Evolutionary conservation across 164 flowering plant species (phyloP).

Genomic region (Paratinospora sagittata): DNA sequence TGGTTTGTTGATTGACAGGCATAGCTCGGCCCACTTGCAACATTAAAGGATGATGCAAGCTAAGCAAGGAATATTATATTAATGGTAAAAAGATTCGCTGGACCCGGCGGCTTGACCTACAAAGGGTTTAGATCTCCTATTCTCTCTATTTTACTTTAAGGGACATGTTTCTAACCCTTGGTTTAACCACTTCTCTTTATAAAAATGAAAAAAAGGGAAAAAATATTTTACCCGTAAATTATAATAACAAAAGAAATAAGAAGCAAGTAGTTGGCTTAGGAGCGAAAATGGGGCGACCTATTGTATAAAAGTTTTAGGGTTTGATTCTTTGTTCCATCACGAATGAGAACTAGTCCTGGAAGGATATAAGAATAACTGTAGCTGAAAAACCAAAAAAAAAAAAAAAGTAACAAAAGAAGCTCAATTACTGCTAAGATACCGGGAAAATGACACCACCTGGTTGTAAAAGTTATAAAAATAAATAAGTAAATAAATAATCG

Average conservation of each 20-base stretch:
- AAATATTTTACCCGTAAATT: too few species aligned
- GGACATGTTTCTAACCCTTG: background rate
- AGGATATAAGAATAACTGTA: too few species aligned
- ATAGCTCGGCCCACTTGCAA: background rate
- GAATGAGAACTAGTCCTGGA: too few species aligned
- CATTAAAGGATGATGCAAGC: slow-evolving; percentile 1
- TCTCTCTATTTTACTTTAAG: background rate
- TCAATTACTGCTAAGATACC: too few species aligned
- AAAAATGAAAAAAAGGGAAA: background rate
- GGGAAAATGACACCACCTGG: too few species aligned
- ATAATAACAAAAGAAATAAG: background rate
- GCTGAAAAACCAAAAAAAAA: too few species aligned
- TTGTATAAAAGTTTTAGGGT: background rate
- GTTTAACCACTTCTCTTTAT: background rate
- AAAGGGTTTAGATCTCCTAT: background rate
- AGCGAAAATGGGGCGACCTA: background rate
- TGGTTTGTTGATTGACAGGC: background rate
- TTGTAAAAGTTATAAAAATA: too few species aligned
- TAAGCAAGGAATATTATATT: slow-evolving; percentile 1
- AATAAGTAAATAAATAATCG: too few species aligned
- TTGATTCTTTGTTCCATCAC: background rate
- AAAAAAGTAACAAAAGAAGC: too few species aligned
- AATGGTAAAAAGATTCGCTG: background rate
- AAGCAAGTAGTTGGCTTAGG: background rate
- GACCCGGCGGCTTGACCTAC: background rate